These are phyloP conservation scores for Pseudoneurospora amorphoporcata DNA, from an alignment of 495 filamentous ascomycete genomes.

Conservation along the genomic window DNA sequence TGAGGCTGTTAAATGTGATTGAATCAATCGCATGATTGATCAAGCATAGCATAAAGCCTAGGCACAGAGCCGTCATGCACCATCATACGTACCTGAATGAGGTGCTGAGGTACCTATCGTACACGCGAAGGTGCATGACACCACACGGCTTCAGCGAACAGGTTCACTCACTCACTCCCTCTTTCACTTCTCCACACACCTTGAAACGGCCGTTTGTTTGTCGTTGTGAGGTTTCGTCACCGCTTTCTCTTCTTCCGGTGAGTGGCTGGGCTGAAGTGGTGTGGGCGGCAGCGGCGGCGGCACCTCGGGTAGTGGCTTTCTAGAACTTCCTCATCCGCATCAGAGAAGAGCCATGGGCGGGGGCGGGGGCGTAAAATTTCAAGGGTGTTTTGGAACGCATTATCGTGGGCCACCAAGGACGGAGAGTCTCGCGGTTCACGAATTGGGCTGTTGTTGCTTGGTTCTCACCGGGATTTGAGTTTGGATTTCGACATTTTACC, in stretches of 20 bases:
- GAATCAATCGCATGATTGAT: background rate
- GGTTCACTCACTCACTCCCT: background rate
- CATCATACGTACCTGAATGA: background rate
- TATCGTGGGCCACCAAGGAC: background rate
- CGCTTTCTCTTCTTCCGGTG: background rate
- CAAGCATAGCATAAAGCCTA: background rate
- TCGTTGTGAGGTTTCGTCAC: background rate
- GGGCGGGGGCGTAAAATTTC: background rate
- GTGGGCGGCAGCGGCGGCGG: background rate
- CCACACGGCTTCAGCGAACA: background rate
- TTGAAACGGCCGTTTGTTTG: background rate
- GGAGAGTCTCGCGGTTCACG: background rate
- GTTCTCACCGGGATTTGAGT: background rate
- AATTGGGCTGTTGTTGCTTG: background rate
- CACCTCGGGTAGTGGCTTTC: background rate
- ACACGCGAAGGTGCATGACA: background rate
- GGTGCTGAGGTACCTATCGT: background rate
- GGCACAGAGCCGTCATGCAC: background rate
- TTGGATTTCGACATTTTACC: background rate
- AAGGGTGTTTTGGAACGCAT: background rate
- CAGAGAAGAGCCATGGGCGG: background rate
- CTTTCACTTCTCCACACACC: background rate
- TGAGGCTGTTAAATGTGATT: background rate
- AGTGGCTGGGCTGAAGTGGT: background rate
- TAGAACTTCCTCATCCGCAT: background rate